A percentile compares a stretch with the other conserved stretches of the same genome.
phyloP scores from a whole-genome alignment of 1,284 basidiomycete species.

The Phellopilus nigrolimitatus region DNA sequence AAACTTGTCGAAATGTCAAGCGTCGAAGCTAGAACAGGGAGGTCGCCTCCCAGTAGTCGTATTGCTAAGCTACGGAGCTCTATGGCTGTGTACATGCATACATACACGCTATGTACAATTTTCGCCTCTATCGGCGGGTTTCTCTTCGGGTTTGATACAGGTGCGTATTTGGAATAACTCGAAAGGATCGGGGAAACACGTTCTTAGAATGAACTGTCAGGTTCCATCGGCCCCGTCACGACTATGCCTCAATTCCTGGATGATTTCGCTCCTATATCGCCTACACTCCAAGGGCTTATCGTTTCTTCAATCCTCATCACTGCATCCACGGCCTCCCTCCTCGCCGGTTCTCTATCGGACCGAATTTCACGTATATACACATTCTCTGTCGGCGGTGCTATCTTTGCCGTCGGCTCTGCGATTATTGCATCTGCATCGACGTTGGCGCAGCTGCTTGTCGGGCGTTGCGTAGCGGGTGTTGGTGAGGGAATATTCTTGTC shows the following conservation, averaged over 20 bases:
- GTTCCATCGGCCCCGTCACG: conserved; percentile 42
- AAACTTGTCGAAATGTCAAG: no score
- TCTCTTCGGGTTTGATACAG: conserved; percentile 38
- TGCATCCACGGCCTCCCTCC: conserved; percentile 39
- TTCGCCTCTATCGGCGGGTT: conserved; percentile 35
- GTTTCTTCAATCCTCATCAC: conserved; percentile 44
- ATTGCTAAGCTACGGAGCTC: conserved; percentile 5
- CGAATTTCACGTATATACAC: conserved; percentile 43
- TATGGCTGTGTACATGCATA: not conserved
- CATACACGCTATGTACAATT: conserved; percentile 25
- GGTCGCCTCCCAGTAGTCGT: no score
- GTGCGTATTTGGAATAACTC: conserved; percentile 19
- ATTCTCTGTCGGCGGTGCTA: conserved; percentile 38
- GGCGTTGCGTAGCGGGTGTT: conserved; percentile 42
- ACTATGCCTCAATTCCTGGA: conserved; percentile 40
- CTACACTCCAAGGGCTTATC: conserved; percentile 39
- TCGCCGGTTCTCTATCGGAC: conserved; percentile 44
- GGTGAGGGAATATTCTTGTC: conserved; percentile 47
- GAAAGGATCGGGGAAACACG: not conserved
- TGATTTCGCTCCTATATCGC: conserved; percentile 32
- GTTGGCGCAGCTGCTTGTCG: conserved; percentile 39
- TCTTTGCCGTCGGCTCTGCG: conserved; percentile 37
- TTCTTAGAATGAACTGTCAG: conserved; percentile 22
- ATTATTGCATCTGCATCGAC: conserved; percentile 31
- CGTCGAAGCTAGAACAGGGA: no score